These are phyloP conservation scores for Fusarium sp. DNA, from an alignment of 2,329 filamentous ascomycete species.

Conservation along the genomic window DNA sequence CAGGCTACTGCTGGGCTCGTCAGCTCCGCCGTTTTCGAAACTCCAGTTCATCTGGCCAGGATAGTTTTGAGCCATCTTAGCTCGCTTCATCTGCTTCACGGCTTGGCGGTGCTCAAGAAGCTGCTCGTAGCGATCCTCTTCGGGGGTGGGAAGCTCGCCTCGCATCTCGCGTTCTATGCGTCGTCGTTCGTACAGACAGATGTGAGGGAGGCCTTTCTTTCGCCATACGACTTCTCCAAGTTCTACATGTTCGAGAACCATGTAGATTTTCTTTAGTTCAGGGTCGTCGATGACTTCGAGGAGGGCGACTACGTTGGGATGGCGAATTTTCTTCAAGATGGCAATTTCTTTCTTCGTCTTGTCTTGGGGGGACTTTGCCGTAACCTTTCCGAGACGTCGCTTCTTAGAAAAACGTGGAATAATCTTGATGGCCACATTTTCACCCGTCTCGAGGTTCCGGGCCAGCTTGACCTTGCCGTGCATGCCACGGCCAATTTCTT, in stretches of 20 bases:
- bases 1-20: slow-evolving; percentile 61
- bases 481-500: slow-evolving; percentile 94
- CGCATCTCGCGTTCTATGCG: slow-evolving; percentile 80
- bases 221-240: slow-evolving; percentile 95
- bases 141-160: slow-evolving; percentile 68
- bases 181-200: slow-evolving; percentile 84
- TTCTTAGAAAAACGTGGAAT: slow-evolving; percentile 96
- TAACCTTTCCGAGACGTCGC: slow-evolving; percentile 87
- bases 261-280: slow-evolving; percentile 96
- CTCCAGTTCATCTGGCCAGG: slow-evolving; percentile 80
- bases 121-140: slow-evolving; percentile 71
- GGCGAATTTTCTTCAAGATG: slow-evolving; percentile 97
- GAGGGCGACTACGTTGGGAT: slow-evolving; percentile 95
- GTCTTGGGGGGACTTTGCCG: slow-evolving; percentile 72
- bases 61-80: slow-evolving; percentile 63
- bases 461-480: slow-evolving; percentile 98
- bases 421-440: slow-evolving; percentile 97
- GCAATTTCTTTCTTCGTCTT: slow-evolving; percentile 97
- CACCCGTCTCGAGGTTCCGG: slow-evolving; percentile 78
- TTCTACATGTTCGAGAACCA: slow-evolving; percentile 95
- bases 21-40: slow-evolving; percentile 78
- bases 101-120: slow-evolving; percentile 69
- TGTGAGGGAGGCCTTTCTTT: slow-evolving; percentile 84
- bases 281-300: slow-evolving; percentile 98
- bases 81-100: slow-evolving; percentile 68